Conservation (phyloP, 768 basidiomycete genomes). For the Phanerochaete sordida region DNA sequence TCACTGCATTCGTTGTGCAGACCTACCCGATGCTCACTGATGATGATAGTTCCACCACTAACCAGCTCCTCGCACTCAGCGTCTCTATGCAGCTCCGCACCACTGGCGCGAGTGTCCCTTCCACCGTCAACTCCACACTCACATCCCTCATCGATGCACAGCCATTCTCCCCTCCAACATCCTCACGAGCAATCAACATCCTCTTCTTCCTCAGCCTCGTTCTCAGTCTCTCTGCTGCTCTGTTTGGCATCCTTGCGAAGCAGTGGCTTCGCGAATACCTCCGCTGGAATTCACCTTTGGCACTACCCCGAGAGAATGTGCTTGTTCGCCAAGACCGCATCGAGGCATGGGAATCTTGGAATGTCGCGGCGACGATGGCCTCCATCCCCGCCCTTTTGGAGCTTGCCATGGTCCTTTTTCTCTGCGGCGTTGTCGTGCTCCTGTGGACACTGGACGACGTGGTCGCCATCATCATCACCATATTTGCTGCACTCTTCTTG, state of each 20-base stretch:
- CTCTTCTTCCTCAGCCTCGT: conserved; percentile 6
- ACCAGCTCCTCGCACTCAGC: conserved; percentile 3
- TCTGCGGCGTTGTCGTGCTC: background rate
- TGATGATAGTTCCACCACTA: background rate
- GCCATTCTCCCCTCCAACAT: background rate
- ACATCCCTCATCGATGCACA: background rate
- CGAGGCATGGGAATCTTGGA: background rate
- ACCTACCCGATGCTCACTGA: conserved; percentile 16
- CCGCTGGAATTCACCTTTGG: background rate
- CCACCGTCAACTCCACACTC: background rate
- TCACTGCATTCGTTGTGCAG: conserved; percentile 21
- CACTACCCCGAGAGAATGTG: background rate
- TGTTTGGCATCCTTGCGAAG: conserved; percentile 5
- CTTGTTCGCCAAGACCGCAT: background rate
- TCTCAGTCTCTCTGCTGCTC: background rate
- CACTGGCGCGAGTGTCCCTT: background rate
- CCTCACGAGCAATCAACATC: background rate
- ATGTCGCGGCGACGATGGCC: background rate
- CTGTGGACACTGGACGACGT: conserved; percentile 5
- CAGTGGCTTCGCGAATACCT: conserved; percentile 8
- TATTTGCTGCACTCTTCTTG: background rate
- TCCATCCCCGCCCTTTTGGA: conserved; percentile 4
- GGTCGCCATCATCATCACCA: background rate
- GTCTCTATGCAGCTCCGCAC: conserved; percentile 10
- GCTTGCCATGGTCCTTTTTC: conserved; percentile 4